Percentiles rank a stretch among this genome's conserved stretches.
Conservation (phyloP, 306 rosid species). For the Oemleria cerasiformis region DNA sequence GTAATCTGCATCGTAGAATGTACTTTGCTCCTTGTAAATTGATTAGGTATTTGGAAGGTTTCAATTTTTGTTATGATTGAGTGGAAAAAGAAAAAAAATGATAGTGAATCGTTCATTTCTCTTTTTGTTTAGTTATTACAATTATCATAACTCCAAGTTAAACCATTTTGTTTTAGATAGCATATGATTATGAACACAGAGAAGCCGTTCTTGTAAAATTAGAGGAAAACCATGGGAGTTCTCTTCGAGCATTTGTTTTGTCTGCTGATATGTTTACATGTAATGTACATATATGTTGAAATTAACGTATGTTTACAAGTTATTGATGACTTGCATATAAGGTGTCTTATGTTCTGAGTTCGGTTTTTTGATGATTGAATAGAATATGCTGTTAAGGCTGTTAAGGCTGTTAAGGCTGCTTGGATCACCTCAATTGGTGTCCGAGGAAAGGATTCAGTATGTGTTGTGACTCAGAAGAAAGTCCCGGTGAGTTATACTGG, state of each 20-base stretch:
- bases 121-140: no score
- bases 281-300: constrained; percentile 8
- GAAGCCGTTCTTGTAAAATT: no score
- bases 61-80: not conserved
- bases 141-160: no score
- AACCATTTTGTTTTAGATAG: no score
- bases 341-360: constrained; percentile 17
- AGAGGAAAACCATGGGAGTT: no score
- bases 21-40: not conserved
- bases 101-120: no score
- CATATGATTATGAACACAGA: no score
- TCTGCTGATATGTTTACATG: not conserved
- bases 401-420: constrained; percentile 95
- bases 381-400: constrained; percentile 99
- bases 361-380: constrained; percentile 29
- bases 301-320: constrained; percentile 29
- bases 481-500: constrained; percentile 75
- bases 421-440: constrained; percentile 95
- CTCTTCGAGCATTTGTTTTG: not conserved
- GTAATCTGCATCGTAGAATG: constrained; percentile 9
- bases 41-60: not conserved
- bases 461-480: constrained; percentile 98
- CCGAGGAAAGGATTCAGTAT: constrained; percentile 85
- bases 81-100: no score
- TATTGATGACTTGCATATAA: not conserved